A percentile compares a stretch with the other conserved stretches of the same genome.
Evolutionary conservation across 495 filamentous ascomycete genomes (phyloP).

Genomic region (Immersiella caudata): DNA sequence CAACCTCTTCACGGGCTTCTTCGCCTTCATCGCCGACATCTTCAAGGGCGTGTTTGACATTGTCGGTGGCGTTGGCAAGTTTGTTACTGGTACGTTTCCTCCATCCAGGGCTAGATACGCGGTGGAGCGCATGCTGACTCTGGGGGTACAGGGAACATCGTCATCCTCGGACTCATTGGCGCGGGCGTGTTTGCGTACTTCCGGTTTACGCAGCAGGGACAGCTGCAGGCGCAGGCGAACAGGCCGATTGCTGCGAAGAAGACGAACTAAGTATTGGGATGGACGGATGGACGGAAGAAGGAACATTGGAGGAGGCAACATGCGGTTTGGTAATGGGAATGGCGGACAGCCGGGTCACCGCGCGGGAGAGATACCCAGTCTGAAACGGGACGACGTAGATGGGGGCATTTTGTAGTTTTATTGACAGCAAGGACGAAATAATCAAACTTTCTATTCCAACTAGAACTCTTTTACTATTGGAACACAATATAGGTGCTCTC

Average conservation of each 20-base stretch:
- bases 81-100: conserved; percentile 33
- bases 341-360: not conserved
- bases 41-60: conserved; percentile 37
- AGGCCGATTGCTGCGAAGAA: conserved; percentile 28
- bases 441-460: no score
- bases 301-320: not conserved
- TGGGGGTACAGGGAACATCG: conserved; percentile 33
- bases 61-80: conserved; percentile 37
- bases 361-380: not conserved
- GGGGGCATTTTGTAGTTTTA: no score
- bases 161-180: conserved; percentile 35
- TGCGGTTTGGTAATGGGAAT: not conserved
- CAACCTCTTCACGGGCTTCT: conserved; percentile 33
- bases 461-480: no score
- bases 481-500: no score
- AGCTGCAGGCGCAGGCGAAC: conserved; percentile 22
- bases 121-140: not conserved
- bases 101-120: not conserved
- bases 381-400: not conserved
- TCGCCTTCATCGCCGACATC: conserved; percentile 33
- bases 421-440: not conserved
- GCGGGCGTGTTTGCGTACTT: conserved; percentile 34
- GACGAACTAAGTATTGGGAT: conserved; percentile 19
- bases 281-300: not conserved
- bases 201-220: conserved; percentile 32